Evolutionary conservation across 495 filamentous ascomycete species (phyloP), one percentile per base, ranked within the genome.

Genomic region (Extremus antarcticus): DNA sequence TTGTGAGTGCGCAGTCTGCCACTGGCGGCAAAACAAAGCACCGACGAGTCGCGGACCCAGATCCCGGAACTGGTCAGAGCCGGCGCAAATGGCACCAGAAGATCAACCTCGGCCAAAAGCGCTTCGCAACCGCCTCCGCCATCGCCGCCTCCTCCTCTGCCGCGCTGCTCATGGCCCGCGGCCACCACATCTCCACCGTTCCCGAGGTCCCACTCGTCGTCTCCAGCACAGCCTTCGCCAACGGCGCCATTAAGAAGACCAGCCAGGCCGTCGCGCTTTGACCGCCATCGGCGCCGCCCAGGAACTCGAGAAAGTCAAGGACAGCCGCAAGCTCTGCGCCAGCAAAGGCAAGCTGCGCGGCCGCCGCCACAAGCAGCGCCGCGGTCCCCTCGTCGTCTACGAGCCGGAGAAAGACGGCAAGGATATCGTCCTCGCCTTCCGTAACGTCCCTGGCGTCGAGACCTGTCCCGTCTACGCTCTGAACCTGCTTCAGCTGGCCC

Each of bases 21-120:
- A n/a, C n/a, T n/a, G n/a, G n/a, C n/a, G n/a, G n/a, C n/a, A n/a
- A n/a, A n/a, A n/a, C n/a, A n/a, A n/a, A n/a, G n/a, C n/a, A n/a
- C n/a, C n/a, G n/a, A n/a, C n/a, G n/a, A n/a, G n/a, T n/a, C n/a
- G n/a, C n/a, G n/a, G n/a, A n/a, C n/a, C n/a, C n/a, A n/a, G n/a
- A n/a, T n/a, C n/a, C n/a, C n/a, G n/a, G n/a, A n/a, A n/a, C n/a
- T n/a, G n/a, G n/a, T n/a, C n/a, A 97, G 84, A 87, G 95, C 78
- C 97, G 92, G 92, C 80, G 92, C 70, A 97, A 95, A 80, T 98
- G 94, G 94, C 94, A 98, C 81, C 87, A 95, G 78, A 98, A 97
- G 87, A 80, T 98, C 85, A 95, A 94, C 81, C 82, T 92, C 70
- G 83, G 82, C 71, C 91, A 98, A 82, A 92, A 88, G 87, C 92